These are phyloP conservation scores for Athelia psychrophila DNA, from an alignment of 1,284 basidiomycete species.

Conservation along the genomic window DNA sequence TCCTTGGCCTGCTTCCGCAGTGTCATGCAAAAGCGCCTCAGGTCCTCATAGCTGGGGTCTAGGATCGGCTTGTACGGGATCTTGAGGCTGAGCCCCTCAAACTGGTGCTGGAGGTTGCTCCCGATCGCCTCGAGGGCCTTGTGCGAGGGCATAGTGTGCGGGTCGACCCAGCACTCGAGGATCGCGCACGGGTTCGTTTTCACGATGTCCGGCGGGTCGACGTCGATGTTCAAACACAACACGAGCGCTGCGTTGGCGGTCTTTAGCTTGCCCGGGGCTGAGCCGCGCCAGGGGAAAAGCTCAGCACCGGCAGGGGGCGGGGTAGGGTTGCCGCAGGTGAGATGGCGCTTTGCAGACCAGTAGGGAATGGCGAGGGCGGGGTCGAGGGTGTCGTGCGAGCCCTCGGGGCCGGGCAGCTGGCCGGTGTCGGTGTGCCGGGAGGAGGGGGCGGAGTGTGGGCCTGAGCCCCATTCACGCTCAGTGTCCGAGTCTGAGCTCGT, in stretches of 20 bases:
- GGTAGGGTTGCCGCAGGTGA: slow-evolving; percentile 83
- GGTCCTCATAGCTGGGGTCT: slow-evolving; percentile 94
- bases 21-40: slow-evolving; percentile 86
- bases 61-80: slow-evolving; percentile 91
- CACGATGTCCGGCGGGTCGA: slow-evolving; percentile 95
- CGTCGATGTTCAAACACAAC: slow-evolving; percentile 95
- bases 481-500: slow-evolving; percentile 41
- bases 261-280: slow-evolving; percentile 80
- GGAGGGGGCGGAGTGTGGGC: slow-evolving; percentile 41
- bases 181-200: slow-evolving; percentile 97
- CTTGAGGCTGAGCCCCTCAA: slow-evolving; percentile 90
- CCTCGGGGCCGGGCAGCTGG: slow-evolving; percentile 27
- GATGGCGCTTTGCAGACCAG: slow-evolving; percentile 84
- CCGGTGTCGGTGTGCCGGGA: slow-evolving; percentile 30
- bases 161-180: slow-evolving; percentile 98
- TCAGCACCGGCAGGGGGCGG: slow-evolving; percentile 64
- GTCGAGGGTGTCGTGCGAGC: slow-evolving; percentile 44
- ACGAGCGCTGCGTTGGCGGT: slow-evolving; percentile 94
- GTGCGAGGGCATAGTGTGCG: slow-evolving; percentile 81
- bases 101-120: slow-evolving; percentile 92
- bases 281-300: slow-evolving; percentile 75
- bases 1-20: slow-evolving; percentile 89
- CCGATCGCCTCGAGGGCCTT: slow-evolving; percentile 92
- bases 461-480: slow-evolving; percentile 40
- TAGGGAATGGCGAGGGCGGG: slow-evolving; percentile 64